Conservation (phyloP, 495 filamentous ascomycete genomes). For the Talaromyces wortmannii region DNA sequence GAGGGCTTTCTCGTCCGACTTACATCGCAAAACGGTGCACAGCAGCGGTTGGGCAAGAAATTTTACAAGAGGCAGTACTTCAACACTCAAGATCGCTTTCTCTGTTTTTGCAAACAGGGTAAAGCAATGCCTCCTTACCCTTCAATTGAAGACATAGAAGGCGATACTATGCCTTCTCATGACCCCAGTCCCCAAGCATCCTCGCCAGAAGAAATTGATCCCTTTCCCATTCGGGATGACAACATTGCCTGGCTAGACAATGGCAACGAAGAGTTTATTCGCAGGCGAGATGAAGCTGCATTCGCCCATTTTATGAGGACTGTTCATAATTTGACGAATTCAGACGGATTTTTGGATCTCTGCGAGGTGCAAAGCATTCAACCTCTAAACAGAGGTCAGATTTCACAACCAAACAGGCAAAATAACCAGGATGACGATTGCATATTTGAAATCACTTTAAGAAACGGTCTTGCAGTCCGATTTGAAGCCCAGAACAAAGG, state of each 20-base stretch:
- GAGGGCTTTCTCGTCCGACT: constrained; percentile 69
- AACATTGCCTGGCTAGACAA: constrained; percentile 53
- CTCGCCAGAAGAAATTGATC: constrained; percentile 57
- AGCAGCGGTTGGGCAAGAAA: constrained; percentile 55
- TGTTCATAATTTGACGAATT: constrained; percentile 47
- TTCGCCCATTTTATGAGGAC: constrained; percentile 56
- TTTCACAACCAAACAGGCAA: not conserved
- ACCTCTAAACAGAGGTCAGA: not conserved
- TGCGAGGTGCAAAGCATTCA: constrained; percentile 43
- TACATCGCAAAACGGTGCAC: constrained; percentile 56
- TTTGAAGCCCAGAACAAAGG: constrained; percentile 56
- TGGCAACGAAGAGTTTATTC: constrained; percentile 32
- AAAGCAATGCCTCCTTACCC: constrained; percentile 59
- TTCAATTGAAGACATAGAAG: constrained; percentile 24
- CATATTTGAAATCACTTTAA: constrained; percentile 57
- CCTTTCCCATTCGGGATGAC: constrained; percentile 49
- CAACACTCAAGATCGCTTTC: constrained; percentile 59
- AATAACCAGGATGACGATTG: constrained; percentile 33
- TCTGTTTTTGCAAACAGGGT: constrained; percentile 62
- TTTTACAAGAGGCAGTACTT: constrained; percentile 70
- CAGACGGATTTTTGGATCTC: constrained; percentile 65
- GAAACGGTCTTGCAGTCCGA: constrained; percentile 57
- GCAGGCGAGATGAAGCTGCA: constrained; percentile 52
- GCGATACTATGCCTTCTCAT: constrained; percentile 20
- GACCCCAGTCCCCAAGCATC: constrained; percentile 33